Conservation (phyloP, 2,329 filamentous ascomycete species). For the Alternaria brassicicola region DNA sequence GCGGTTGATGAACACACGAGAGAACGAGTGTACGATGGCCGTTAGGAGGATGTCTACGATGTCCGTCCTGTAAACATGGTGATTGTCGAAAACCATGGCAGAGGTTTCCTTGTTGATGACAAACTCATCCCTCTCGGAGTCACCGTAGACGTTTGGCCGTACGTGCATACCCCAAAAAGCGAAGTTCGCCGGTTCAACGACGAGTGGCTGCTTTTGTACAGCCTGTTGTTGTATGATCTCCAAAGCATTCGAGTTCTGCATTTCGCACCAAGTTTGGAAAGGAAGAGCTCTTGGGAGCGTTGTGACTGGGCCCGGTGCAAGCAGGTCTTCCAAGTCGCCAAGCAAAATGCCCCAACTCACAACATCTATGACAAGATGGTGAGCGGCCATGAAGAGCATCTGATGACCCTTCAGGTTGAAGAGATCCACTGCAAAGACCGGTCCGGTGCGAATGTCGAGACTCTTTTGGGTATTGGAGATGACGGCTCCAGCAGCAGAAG, state of each 20-base stretch:
- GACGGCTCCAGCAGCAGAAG: slow-evolving; percentile 16
- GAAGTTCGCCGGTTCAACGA: slow-evolving; percentile 28
- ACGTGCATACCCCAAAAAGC: slow-evolving; percentile 42
- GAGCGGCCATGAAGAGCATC: slow-evolving; percentile 38
- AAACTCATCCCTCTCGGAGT: slow-evolving; percentile 40
- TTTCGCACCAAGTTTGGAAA: slow-evolving; percentile 41
- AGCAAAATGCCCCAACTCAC: slow-evolving; percentile 44
- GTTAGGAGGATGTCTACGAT: slow-evolving; percentile 62
- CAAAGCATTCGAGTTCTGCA: slow-evolving; percentile 29
- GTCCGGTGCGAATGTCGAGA: slow-evolving; percentile 38
- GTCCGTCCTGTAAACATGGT: slow-evolving; percentile 59
- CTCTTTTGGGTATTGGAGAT: slow-evolving; percentile 34
- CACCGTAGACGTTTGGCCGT: slow-evolving; percentile 37
- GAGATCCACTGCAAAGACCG: slow-evolving; percentile 37
- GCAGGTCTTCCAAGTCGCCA: slow-evolving; percentile 39
- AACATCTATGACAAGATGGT: slow-evolving; percentile 45
- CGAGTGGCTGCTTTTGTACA: slow-evolving; percentile 17
- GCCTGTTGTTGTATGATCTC: slow-evolving; percentile 13
- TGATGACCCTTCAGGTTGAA: slow-evolving; percentile 30
- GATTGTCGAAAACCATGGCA: slow-evolving; percentile 28
- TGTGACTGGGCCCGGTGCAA: slow-evolving; percentile 19
- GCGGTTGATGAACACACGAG: slow-evolving; percentile 61
- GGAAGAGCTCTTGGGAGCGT: slow-evolving; percentile 30
- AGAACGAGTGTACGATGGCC: slow-evolving; percentile 62
- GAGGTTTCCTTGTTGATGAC: slow-evolving; percentile 27